Conservation (phyloP, 345 rosid genomes). For the Geranium brycei region DNA sequence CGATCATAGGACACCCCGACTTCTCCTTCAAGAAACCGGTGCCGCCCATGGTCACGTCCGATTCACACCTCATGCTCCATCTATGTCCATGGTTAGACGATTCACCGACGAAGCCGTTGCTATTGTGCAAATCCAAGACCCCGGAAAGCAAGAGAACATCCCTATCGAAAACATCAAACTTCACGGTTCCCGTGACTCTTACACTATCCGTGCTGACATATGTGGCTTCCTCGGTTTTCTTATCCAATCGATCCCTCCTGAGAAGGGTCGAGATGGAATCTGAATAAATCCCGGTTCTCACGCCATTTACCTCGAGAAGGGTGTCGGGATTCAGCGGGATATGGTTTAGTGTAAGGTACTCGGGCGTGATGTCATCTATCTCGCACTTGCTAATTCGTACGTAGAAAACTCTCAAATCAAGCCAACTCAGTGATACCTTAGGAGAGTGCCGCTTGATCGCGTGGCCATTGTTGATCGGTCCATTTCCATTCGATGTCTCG, state of each 20-base stretch:
- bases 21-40: conserved; percentile 20
- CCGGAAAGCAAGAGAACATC: conserved; percentile 61
- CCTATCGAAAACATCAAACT: conserved; percentile 59
- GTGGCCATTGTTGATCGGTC: conserved; percentile 3
- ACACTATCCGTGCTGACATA: conserved; percentile 71
- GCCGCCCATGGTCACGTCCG: conserved; percentile 21
- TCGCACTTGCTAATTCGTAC: conserved; percentile 53
- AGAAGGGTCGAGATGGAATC: conserved; percentile 45
- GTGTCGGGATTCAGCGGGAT: conserved; percentile 60
- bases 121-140: conserved; percentile 33
- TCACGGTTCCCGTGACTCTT: conserved; percentile 54
- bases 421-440: conserved; percentile 32
- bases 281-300: conserved; percentile 36
- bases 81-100: conserved; percentile 19
- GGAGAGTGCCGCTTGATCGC: too few relatives aligned
- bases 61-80: conserved; percentile 72
- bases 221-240: conserved; percentile 62
- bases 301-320: conserved; percentile 66
- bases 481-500: conserved; percentile 26
- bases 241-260: conserved; percentile 68
- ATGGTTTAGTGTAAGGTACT: conserved; percentile 51
- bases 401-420: conserved; percentile 81
- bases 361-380: conserved; percentile 54
- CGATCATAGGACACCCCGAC: conserved; percentile 40
- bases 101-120: conserved; percentile 31